Percentiles rank a stretch among this genome's conserved stretches.
These are phyloP conservation scores for Blastobotrys parvus DNA, from an alignment of 805 yeast species.

Conservation along the genomic window DNA sequence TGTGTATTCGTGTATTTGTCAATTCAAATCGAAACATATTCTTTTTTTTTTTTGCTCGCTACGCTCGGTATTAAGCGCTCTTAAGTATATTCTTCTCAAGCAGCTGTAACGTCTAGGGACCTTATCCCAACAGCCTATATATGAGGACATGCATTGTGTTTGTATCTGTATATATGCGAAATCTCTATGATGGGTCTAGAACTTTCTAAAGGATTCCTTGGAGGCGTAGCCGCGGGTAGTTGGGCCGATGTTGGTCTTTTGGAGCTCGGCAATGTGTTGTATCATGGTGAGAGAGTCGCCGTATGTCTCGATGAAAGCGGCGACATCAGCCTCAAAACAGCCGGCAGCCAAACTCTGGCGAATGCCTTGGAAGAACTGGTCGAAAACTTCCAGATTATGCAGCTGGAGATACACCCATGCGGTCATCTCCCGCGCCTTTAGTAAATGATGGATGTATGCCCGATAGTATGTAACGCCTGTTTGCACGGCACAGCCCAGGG, in stretches of 20 bases:
- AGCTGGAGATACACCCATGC: constrained; percentile 34
- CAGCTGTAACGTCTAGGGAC: too few relatives aligned
- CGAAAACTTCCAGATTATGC: constrained; percentile 29
- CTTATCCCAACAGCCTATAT: too few relatives aligned
- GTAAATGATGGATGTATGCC: constrained; percentile 36
- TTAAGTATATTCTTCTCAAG: too few relatives aligned
- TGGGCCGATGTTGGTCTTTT: constrained; percentile 11
- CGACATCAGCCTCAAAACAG: constrained; percentile 21
- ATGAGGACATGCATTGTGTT: too few relatives aligned
- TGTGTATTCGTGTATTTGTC: too few relatives aligned
- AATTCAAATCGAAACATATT: too few relatives aligned
- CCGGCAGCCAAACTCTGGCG: constrained; percentile 24
- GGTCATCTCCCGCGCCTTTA: constrained; percentile 35
- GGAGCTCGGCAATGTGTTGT: constrained; percentile 10
- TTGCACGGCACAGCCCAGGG: constrained; percentile 19
- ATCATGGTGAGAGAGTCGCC: constrained; percentile 13
- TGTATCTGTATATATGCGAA: background rate
- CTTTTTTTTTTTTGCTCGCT: too few relatives aligned
- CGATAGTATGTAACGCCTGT: constrained; percentile 15
- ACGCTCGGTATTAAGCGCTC: too few relatives aligned
- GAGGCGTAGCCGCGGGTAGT: constrained; percentile 16
- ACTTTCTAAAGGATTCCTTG: constrained; percentile 9
- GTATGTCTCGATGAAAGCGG: constrained; percentile 15
- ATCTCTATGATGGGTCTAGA: constrained; percentile 1
- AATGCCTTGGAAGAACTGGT: constrained; percentile 26